Percentiles rank a stretch among this genome's conserved stretches.
Conservation (phyloP, 768 basidiomycete species). For the Mycena chlorophos region DNA sequence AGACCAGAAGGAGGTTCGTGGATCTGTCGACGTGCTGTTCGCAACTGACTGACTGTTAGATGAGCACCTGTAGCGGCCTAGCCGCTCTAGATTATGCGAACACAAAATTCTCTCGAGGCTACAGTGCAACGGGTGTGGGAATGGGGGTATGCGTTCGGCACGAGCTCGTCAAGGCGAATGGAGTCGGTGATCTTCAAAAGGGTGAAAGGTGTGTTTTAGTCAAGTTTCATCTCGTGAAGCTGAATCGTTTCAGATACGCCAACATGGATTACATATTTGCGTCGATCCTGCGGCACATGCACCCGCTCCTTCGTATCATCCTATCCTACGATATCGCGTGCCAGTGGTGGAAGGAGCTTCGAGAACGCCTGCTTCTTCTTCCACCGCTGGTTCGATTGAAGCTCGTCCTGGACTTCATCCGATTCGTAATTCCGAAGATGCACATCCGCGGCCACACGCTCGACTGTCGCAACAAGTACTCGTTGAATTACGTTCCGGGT, state of each 20-base stretch:
- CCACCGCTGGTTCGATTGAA: slow-evolving; percentile 13
- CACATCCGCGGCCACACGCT: slow-evolving; percentile 27
- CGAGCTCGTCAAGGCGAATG: slow-evolving; percentile 22
- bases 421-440: slow-evolving; percentile 31
- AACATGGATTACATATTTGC: slow-evolving; percentile 40
- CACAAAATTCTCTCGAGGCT: slow-evolving; percentile 24
- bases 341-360: slow-evolving; percentile 28
- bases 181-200: slow-evolving; percentile 31
- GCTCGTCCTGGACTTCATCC: slow-evolving; percentile 6
- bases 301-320: slow-evolving; percentile 11
- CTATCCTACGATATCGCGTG: slow-evolving; percentile 35
- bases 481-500: slow-evolving; percentile 25
- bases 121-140: slow-evolving; percentile 25
- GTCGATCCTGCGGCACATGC: slow-evolving; percentile 15
- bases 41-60: slow-evolving; percentile 7
- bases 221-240: not conserved
- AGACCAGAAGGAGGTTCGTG: slow-evolving; percentile 1
- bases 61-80: slow-evolving; percentile 27
- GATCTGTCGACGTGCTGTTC: not conserved
- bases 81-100: slow-evolving; percentile 16
- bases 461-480: slow-evolving; percentile 25
- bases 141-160: slow-evolving; percentile 26
- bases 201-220: slow-evolving; percentile 28
- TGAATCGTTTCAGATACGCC: slow-evolving; percentile 26
- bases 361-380: slow-evolving; percentile 15